Evolutionary conservation across 2,329 filamentous ascomycete genomes (phyloP).

Genomic region (Coleophoma eucalyptorum): DNA sequence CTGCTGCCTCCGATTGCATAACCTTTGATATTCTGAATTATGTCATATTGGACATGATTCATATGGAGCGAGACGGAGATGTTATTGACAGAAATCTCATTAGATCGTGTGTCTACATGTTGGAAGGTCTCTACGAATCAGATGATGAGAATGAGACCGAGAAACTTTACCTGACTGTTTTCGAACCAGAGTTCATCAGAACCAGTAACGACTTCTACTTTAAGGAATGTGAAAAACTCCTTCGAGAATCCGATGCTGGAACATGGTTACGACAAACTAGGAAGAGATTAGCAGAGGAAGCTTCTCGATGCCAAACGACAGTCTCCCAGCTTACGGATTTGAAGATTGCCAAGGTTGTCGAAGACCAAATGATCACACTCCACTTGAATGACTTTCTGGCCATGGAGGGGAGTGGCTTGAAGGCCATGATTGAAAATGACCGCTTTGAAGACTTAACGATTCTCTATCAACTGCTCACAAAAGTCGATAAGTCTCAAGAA

Average conservation of each 20-base stretch:
- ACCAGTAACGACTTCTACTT: constrained; percentile 72
- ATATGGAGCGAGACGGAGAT: constrained; percentile 88
- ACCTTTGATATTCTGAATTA: constrained; percentile 74
- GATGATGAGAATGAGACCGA: constrained; percentile 72
- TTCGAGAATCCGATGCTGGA: constrained; percentile 76
- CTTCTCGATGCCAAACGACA: constrained; percentile 77
- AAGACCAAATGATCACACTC: constrained; percentile 72
- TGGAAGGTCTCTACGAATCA: constrained; percentile 82
- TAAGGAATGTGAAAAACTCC: constrained; percentile 67
- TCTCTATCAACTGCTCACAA: constrained; percentile 73
- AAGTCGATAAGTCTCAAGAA: constrained; percentile 71
- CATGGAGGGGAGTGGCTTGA: constrained; percentile 80
- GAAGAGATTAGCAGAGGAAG: constrained; percentile 74
- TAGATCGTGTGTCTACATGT: constrained; percentile 81
- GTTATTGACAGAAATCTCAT: constrained; percentile 81
- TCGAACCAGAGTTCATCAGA: constrained; percentile 74
- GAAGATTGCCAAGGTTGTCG: constrained; percentile 74
- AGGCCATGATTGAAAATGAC: constrained; percentile 90
- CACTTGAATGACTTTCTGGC: constrained; percentile 80
- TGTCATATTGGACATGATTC: constrained; percentile 85
- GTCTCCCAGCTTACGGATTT: constrained; percentile 68
- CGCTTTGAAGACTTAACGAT: constrained; percentile 73
- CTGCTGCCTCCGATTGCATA: constrained; percentile 36
- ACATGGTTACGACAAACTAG: constrained; percentile 77
- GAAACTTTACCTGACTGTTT: constrained; percentile 79